phyloP scores from a whole-genome alignment of 140 eudicot genomes.

The Stevia rebaudiana region DNA sequence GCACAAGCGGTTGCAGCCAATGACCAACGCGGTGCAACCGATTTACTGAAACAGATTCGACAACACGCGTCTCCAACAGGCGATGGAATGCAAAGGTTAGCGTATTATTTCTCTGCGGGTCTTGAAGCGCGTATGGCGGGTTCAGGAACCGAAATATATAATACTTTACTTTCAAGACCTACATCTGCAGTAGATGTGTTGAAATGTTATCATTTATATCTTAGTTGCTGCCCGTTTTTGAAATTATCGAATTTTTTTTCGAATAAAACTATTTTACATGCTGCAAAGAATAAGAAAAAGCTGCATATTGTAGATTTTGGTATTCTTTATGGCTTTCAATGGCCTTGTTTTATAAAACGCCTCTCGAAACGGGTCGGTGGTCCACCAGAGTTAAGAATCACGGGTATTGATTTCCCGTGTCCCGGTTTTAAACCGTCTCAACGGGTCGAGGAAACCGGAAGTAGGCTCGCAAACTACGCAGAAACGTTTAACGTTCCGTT shows the following conservation, averaged over 20 bases:
- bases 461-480: slow-evolving; percentile 64
- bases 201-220: slow-evolving; percentile 63
- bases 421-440: slow-evolving; percentile 78
- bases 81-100: slow-evolving; percentile 84
- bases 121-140: slow-evolving; percentile 95
- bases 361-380: slow-evolving; percentile 68
- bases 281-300: slow-evolving; percentile 41
- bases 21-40: slow-evolving; percentile 56
- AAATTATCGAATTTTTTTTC: slow-evolving; percentile 66
- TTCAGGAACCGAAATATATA: slow-evolving; percentile 51
- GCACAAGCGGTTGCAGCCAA: slow-evolving; percentile 81
- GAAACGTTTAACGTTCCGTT: slow-evolving; percentile 68
- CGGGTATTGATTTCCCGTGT: slow-evolving; percentile 77
- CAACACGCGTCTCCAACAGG: slow-evolving; percentile 65
- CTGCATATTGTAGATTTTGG: slow-evolving; percentile 81
- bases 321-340: slow-evolving; percentile 77
- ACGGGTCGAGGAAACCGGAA: slow-evolving; percentile 86
- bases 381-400: slow-evolving; percentile 79
- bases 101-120: slow-evolving; percentile 73
- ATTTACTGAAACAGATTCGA: slow-evolving; percentile 62
- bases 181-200: slow-evolving; percentile 59
- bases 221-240: slow-evolving; percentile 65
- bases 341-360: slow-evolving; percentile 81
- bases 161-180: slow-evolving; percentile 32
- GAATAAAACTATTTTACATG: slow-evolving; percentile 52